phyloP scores from a whole-genome alignment of 805 yeast species.

The Candida nemodendra region DNA sequence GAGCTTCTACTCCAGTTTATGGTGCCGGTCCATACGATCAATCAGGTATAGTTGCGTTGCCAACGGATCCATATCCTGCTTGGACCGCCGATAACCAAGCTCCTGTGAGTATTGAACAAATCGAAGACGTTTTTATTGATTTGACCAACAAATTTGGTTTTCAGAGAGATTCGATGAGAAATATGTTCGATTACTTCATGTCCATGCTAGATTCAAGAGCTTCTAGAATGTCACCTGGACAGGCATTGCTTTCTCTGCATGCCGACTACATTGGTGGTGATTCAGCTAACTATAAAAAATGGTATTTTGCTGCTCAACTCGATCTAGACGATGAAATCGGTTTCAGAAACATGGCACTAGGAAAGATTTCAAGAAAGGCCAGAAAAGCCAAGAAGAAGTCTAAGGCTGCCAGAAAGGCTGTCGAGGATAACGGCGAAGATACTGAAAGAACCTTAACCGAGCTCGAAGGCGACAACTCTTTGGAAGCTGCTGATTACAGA shows the following conservation, averaged over 20 bases:
- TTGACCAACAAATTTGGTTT: constrained; percentile 81
- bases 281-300: constrained; percentile 77
- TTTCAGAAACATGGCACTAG: constrained; percentile 75
- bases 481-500: constrained; percentile 78
- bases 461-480: constrained; percentile 79
- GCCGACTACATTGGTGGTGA: constrained; percentile 91
- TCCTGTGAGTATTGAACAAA: constrained; percentile 79
- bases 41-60: constrained; percentile 56
- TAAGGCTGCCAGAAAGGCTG: constrained; percentile 70
- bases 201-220: constrained; percentile 78
- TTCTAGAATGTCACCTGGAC: constrained; percentile 87
- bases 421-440: constrained; percentile 61
- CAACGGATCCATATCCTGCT: constrained; percentile 97
- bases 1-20: constrained; percentile 87
- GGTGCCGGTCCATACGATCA: constrained; percentile 40
- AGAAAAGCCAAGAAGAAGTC: constrained; percentile 80
- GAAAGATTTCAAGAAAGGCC: constrained; percentile 74
- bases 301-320: constrained; percentile 87
- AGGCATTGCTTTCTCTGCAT: constrained; percentile 76
- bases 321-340: constrained; percentile 85
- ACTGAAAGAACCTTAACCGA: constrained; percentile 59
- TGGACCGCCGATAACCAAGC: constrained; percentile 98
- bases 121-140: constrained; percentile 84
- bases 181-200: constrained; percentile 87
- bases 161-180: constrained; percentile 92